Percentiles rank a stretch among this genome's conserved stretches.
Conservation (phyloP, 192 early-diverging fungal species). For the Allomyces arbusculus region DNA sequence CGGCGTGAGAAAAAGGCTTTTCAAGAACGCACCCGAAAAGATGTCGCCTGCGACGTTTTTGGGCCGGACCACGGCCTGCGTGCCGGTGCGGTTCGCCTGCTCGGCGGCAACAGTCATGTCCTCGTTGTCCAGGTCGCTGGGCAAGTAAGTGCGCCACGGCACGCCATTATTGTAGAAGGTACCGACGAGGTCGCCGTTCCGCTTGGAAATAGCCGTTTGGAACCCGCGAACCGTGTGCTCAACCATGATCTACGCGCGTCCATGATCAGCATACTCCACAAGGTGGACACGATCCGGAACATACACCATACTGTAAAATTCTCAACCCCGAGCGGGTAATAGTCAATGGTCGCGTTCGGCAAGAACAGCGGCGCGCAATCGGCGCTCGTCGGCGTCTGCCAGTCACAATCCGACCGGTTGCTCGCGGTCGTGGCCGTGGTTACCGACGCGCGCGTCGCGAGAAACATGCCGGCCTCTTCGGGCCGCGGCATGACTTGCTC, state of each 20-base stretch:
- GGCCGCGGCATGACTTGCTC: not conserved
- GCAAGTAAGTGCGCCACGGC: too few species aligned
- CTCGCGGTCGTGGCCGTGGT: not conserved
- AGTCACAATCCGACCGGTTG: not conserved
- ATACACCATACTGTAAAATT: not conserved
- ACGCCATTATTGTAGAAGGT: too few species aligned
- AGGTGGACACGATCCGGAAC: too few species aligned
- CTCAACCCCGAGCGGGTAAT: not conserved
- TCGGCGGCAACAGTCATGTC: too few species aligned
- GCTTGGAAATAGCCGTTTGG: not conserved
- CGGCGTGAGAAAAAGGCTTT: too few species aligned
- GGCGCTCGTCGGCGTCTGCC: not conserved
- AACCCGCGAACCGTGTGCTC: not conserved
- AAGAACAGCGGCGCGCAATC: not conserved
- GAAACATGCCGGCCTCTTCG: not conserved
- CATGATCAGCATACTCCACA: too few species aligned
- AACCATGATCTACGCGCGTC: not conserved
- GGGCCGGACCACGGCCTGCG: too few species aligned
- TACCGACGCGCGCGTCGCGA: not conserved
- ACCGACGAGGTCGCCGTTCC: not conserved
- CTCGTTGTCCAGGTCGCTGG: too few species aligned
- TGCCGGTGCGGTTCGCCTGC: too few species aligned
- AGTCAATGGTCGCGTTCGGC: not conserved
- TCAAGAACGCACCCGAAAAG: too few species aligned
- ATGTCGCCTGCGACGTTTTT: too few species aligned